Evolutionary conservation across 2,329 filamentous ascomycete genomes (phyloP).

Genomic region (Pyricularia sp.): DNA sequence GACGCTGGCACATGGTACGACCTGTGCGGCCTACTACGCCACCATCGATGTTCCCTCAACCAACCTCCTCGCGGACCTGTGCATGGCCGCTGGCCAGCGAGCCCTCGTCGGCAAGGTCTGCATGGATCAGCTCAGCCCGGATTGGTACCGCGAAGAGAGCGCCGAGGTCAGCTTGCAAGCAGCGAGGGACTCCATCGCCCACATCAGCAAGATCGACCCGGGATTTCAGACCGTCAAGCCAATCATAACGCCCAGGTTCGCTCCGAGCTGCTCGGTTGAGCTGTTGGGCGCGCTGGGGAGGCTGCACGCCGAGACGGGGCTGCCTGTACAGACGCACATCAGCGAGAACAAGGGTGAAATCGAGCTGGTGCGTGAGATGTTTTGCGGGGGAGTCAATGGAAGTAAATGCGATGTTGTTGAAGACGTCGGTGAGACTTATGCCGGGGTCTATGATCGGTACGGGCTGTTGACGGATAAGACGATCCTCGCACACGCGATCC

Average conservation of each 20-base stretch:
- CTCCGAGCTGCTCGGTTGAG: slow-evolving; percentile 48
- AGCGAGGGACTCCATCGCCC: slow-evolving; percentile 50
- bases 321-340: slow-evolving; percentile 83
- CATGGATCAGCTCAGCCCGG: slow-evolving; percentile 73
- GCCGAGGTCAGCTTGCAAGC: slow-evolving; percentile 45
- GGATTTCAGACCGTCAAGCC: slow-evolving; percentile 56
- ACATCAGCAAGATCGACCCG: slow-evolving; percentile 62
- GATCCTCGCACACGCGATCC: slow-evolving; percentile 78
- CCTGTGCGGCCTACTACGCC: slow-evolving; percentile 89
- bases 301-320: slow-evolving; percentile 50
- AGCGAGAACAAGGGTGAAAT: slow-evolving; percentile 74
- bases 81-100: slow-evolving; percentile 69
- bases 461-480: slow-evolving; percentile 63
- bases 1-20: slow-evolving; percentile 84
- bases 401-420: slow-evolving; percentile 28
- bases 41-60: slow-evolving; percentile 80
- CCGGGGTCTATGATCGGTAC: slow-evolving; percentile 67
- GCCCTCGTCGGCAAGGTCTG: slow-evolving; percentile 91
- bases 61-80: slow-evolving; percentile 83
- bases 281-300: slow-evolving; percentile 55
- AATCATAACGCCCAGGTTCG: slow-evolving; percentile 69
- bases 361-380: slow-evolving; percentile 58
- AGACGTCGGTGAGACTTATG: slow-evolving; percentile 41
- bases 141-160: slow-evolving; percentile 70
- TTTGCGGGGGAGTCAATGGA: slow-evolving; percentile 30